Evolutionary conservation across 768 basidiomycete genomes (phyloP), one percentile per base, ranked within the genome.

Genomic region (Mrakia gelida): DNA sequence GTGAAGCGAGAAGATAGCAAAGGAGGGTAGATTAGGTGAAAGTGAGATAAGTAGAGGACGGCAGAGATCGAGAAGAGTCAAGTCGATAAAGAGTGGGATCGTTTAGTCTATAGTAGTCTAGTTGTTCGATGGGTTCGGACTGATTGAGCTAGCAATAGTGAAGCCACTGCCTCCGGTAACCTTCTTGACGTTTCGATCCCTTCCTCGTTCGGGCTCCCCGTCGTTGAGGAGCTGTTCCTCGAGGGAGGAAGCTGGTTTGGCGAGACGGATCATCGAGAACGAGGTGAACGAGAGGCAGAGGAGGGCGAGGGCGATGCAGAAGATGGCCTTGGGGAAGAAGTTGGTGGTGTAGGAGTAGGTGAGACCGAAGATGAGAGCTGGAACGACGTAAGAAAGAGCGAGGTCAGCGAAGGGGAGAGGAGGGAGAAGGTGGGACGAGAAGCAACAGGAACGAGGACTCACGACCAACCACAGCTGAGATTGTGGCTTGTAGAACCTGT

Each of bases 341-440:
- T 87, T 88, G 45, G 92, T 91, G 3, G 90, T 91, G 52, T 83
- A 83, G 75, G 88, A 87, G 83, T 92, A 93, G 30, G 91, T 87
- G 65, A 89, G 71, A 7, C 90, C 91, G 81, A 91, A 93, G 8
- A 92, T 80, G 61, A 89, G 85, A 9, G 92, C 68, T 77, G 71
- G 16, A 9, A 2, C 4, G 34, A 16, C 13, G 49, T 1, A 52
- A 67, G 38, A n/a, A 34, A 30, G 7, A 16, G 41, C 34, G 16
- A 18, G 5, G 62, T 65, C 62, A 38, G 41, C 62, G n/a, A 23
- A 9, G 2, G 0, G 7, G 41, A 43, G 30, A 6, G 56, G 32
- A 13, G 23, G 34, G 15, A 3, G 21, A 16, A 38, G 41, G 10
- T 0, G 28, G 13, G 2, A 15, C 1, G 38, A n/a, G 7, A 5